Conservation (phyloP, 1,139 yeast genomes). For the Protomyces inouyei region DNA sequence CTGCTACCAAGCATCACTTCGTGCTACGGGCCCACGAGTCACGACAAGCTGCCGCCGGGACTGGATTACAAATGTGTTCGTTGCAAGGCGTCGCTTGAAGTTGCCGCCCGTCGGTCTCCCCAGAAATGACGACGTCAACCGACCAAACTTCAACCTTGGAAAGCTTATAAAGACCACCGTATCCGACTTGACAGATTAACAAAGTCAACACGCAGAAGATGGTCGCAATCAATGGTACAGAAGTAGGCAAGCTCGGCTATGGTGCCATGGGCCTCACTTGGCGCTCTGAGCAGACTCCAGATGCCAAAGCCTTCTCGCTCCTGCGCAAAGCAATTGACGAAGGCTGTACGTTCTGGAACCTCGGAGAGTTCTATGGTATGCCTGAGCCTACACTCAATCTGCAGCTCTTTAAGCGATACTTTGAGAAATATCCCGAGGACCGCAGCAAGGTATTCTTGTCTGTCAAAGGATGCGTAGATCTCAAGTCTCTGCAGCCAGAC, state of each 20-base stretch:
- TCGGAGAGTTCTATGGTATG: slow-evolving; percentile 74
- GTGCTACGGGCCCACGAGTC: too few species aligned
- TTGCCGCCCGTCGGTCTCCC: too few species aligned
- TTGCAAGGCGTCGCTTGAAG: too few species aligned
- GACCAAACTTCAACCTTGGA: too few species aligned
- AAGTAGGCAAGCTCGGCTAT: slow-evolving; percentile 42
- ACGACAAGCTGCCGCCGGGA: too few species aligned
- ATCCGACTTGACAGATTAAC: too few species aligned
- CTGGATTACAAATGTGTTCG: too few species aligned
- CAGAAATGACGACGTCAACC: too few species aligned
- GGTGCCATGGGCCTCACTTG: slow-evolving; percentile 65
- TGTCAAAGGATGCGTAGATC: slow-evolving; percentile 60
- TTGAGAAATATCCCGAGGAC: slow-evolving; percentile 52
- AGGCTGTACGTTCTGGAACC: slow-evolving; percentile 59
- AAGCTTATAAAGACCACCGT: too few species aligned
- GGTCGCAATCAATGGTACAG: background rate
- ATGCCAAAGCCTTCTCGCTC: slow-evolving; percentile 47
- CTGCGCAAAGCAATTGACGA: slow-evolving; percentile 49
- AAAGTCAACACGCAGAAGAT: background rate
- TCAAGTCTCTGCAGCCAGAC: slow-evolving; percentile 44
- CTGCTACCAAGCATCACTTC: too few species aligned
- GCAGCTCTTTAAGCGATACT: slow-evolving; percentile 53
- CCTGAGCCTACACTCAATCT: slow-evolving; percentile 49
- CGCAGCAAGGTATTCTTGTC: slow-evolving; percentile 53
- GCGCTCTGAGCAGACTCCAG: slow-evolving; percentile 47